A percentile compares a stretch with the other conserved stretches of the same genome.
Evolutionary conservation across 495 filamentous ascomycete species (phyloP).

Genomic region (Gamarada debralockiae): DNA sequence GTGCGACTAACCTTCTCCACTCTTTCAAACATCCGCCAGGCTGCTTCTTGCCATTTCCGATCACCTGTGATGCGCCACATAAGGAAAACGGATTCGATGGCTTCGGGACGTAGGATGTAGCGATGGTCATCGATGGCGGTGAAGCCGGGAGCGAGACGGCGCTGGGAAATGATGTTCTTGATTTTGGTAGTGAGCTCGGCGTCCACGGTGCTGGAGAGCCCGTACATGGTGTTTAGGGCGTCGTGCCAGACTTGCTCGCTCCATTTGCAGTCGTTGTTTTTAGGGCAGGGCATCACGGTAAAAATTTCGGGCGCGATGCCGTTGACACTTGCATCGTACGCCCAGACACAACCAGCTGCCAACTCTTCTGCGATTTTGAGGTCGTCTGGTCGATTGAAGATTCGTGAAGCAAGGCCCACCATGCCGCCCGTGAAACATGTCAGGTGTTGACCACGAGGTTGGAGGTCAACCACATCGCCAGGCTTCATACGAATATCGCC

Average conservation of each 20-base stretch:
- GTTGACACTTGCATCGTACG: constrained; percentile 60
- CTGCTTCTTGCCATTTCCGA: constrained; percentile 48
- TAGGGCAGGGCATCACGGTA: constrained; percentile 26
- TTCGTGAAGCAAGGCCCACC: constrained; percentile 73
- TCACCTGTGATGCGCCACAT: constrained; percentile 59
- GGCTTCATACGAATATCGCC: constrained; percentile 37
- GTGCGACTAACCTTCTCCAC: constrained; percentile 42
- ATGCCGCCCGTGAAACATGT: constrained; percentile 82
- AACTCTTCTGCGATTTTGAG: constrained; percentile 69
- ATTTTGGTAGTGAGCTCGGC: background rate
- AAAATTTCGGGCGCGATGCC: constrained; percentile 81
- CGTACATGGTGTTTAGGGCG: background rate
- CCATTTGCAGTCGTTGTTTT: constrained; percentile 19
- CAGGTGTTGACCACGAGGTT: constrained; percentile 41
- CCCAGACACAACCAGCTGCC: constrained; percentile 84
- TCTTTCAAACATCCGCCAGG: constrained; percentile 56
- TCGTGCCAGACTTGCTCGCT: constrained; percentile 16
- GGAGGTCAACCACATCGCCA: constrained; percentile 24
- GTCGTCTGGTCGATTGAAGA: constrained; percentile 66
- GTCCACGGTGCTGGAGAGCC: background rate
- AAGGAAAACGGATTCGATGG: constrained; percentile 61
- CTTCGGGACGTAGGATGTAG: constrained; percentile 68
- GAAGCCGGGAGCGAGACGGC: constrained; percentile 55
- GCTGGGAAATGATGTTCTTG: constrained; percentile 32
- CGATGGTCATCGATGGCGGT: constrained; percentile 50